phyloP scores from a whole-genome alignment of 805 yeast genomes.

The Candida nemodendra region DNA sequence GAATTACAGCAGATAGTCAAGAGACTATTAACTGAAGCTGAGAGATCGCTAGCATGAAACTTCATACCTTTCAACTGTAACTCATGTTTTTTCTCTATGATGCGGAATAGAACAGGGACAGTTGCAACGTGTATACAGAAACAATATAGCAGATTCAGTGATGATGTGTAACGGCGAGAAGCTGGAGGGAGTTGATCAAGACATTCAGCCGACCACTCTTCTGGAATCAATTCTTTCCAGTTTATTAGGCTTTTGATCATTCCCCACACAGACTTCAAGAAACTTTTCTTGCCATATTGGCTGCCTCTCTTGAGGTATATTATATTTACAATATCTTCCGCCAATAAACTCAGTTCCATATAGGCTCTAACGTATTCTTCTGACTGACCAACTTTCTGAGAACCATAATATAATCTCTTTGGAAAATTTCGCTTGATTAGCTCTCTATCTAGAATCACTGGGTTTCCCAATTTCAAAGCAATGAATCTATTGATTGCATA shows the following conservation, averaged over 20 bases:
- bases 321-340: constrained; percentile 5
- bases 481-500: constrained; percentile 4
- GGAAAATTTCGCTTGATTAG: constrained; percentile 2
- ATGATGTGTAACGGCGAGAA: neutral
- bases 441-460: constrained; percentile 2
- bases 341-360: neutral
- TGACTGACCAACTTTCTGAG: too few species aligned
- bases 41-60: neutral
- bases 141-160: constrained; percentile 4
- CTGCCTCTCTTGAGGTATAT: constrained; percentile 4
- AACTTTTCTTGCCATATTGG: constrained; percentile 1
- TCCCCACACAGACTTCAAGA: constrained; percentile 4
- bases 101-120: constrained; percentile 5
- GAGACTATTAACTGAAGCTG: constrained; percentile 1
- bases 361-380: constrained; percentile 1
- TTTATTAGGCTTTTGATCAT: constrained; percentile 1
- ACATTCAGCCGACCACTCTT: neutral
- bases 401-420: neutral
- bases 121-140: constrained; percentile 5
- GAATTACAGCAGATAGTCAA: constrained; percentile 5
- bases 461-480: constrained; percentile 5
- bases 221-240: constrained; percentile 2
- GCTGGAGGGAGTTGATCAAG: neutral
- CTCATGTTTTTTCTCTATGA: constrained; percentile 3
- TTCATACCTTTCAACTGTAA: constrained; percentile 1